Evolutionary conservation across 257 asterid genomes (phyloP).

Genomic region (Verbascum thapsus): DNA sequence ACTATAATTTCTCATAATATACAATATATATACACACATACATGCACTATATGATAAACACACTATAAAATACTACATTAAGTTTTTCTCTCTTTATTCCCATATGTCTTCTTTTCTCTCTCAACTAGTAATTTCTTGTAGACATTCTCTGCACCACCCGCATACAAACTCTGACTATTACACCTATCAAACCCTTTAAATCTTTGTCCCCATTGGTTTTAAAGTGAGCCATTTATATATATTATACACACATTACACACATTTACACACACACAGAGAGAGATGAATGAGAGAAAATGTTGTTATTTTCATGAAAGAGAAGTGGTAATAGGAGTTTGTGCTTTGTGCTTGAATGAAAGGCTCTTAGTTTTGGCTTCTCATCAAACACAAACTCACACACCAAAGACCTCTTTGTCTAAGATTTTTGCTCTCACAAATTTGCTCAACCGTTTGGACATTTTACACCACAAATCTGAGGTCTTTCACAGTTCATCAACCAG

Average conservation of each 20-base stretch:
- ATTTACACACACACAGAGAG: background rate
- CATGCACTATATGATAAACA: background rate
- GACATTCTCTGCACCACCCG: background rate
- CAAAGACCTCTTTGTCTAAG: conserved; percentile 46
- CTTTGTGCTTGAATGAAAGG: conserved; percentile 74
- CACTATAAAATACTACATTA: background rate
- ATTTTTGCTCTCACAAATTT: conserved; percentile 63
- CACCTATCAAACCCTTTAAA: conserved; percentile 23
- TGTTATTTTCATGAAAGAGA: conserved; percentile 71
- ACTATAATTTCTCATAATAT: background rate
- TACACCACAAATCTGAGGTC: conserved; percentile 45
- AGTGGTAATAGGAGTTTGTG: conserved; percentile 67
- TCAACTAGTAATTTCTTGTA: background rate
- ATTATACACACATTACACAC: conserved; percentile 13
- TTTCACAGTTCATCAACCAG: conserved; percentile 45
- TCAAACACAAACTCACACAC: conserved; percentile 14
- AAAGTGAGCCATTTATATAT: background rate
- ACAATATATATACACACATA: background rate
- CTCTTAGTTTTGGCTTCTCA: conserved; percentile 60
- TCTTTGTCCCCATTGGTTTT: conserved; percentile 22
- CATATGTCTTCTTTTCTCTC: conserved; percentile 17
- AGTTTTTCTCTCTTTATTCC: conserved; percentile 4
- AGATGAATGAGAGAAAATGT: conserved; percentile 33
- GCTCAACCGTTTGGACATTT: conserved; percentile 49
- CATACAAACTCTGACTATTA: background rate